Conservation (phyloP, 805 yeast genomes). For the Starmera pachycereana region DNA sequence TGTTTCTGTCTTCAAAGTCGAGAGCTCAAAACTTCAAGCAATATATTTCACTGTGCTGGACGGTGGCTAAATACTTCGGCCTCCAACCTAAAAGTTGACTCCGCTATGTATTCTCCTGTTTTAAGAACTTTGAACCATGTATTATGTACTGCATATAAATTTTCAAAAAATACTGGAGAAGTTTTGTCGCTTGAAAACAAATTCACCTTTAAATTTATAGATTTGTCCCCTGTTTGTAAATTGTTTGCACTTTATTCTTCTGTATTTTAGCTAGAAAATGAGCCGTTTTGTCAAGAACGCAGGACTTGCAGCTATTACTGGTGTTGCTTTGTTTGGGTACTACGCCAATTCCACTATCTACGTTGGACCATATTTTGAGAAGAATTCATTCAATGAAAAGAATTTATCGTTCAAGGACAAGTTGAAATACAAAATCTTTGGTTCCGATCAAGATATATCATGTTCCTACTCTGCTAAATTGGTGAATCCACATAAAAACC, state of each 20-base stretch:
- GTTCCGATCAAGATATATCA: slow-evolving; percentile 5
- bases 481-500: slow-evolving; percentile 10
- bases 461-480: slow-evolving; percentile 3
- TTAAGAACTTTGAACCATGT: background rate
- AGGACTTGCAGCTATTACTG: background rate
- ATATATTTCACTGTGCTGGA: too few relatives aligned
- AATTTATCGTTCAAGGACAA: background rate
- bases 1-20: background rate
- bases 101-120: background rate
- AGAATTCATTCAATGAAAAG: slow-evolving; percentile 5
- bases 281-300: background rate
- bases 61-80: too few relatives aligned
- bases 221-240: too few relatives aligned
- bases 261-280: too few relatives aligned
- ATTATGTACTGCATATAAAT: too few relatives aligned
- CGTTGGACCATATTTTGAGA: slow-evolving; percentile 9
- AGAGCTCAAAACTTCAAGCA: background rate
- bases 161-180: too few relatives aligned
- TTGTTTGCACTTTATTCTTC: too few relatives aligned
- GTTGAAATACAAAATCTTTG: slow-evolving; percentile 2
- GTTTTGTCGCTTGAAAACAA: too few relatives aligned
- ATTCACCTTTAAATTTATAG: too few relatives aligned
- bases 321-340: background rate
- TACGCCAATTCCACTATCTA: slow-evolving; percentile 1
- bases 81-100: too few relatives aligned